Base-by-base conservation (phyloP, 2,329 filamentous ascomycete species). In the Metarhizium brunneum region DNA sequence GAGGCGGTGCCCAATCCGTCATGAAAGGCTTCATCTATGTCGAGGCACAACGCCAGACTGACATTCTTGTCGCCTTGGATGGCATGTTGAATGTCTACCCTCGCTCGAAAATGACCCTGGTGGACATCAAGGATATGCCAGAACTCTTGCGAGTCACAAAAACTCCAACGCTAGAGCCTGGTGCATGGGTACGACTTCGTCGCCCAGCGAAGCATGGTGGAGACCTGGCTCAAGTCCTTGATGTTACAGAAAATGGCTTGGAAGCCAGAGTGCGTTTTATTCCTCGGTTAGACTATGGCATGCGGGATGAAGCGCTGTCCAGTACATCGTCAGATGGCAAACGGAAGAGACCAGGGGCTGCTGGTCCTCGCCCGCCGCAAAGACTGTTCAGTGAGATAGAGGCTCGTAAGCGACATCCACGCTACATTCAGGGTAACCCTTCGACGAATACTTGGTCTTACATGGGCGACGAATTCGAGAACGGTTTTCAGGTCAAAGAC, bases 1-100 rank as follows among this genome's bases (percentile, higher is more conserved):
- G 94, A 59, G 90, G 88, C 56, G 84, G 83, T 14, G 81, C 86
- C 43, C 84, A 87, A 50, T 86, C 84, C 18, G 81, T 85, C 62
- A 96, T 97, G 90, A 87, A 89, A 68, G 94, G 94, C 32, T 95
- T 92, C 69, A 85, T 99, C 68, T 99, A 99, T 69, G 87, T 97
- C 42, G 94, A 99, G 72, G 92, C 94, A 13, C 84, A 87, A 62
- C 84, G 89, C 59, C 88, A 94, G 68, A 88, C 88, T 49, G 91
- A 96, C 71, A 90, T 97, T 61, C 76, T 92, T 65, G 79, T 85
- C 53, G 89, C 90, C 7, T 77, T 96, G 47, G 89, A 96, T 59
- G 88, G 86, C 47, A 83, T 99, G 65, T 82, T 90, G 58, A 91
- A 96, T 66, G 88, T 95, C 42, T 99, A 96, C 69, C 89, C 92